Evolutionary conservation across 257 asterid genomes (phyloP), one percentile per base, ranked within the genome.

Genomic region (Solanum bulbocastanum): DNA sequence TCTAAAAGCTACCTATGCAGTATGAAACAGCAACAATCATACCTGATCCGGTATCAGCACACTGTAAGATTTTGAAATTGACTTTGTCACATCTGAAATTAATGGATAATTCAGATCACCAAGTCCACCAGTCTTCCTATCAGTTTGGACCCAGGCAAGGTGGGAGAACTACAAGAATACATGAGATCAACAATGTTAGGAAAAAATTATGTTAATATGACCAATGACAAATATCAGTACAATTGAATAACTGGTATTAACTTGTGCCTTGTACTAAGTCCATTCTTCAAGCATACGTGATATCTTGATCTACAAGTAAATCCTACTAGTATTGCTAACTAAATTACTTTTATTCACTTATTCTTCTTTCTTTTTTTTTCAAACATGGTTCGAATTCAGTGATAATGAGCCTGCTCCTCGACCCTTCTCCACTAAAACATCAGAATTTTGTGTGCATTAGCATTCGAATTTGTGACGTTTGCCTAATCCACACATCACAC

Each of bases 101-200:
- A 97, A 91, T 37, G 99, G 99, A 91, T 96, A 96, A 0, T 86
- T 91, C 92, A 95, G 88, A 91, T 96, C 99, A 88, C 99, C 98
- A 89, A 96, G 91, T 20, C 99, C 99, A 33, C 99, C 99, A 39
- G 98, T 92, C 89, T 96, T 96, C 90, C 99, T 95, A 62, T 96
- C 99, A 6, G 98, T 96, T 93, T 96, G 99, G 86, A 96, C 94
- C 99, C 99, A 96, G 58, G 99, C 98, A 89, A 96, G 99, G 90
- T 92, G 94, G 89, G 94, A 92, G 90, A 90, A 92, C 94, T 92
- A 85, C 89, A 87, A 42, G 62, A 81, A 81, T 16, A 81, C 85
- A 46, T 46, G 73, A 69, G 62, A 62, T 18, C 37, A 49, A 86
- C 30, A 71, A 85, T 46, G 11, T 46, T 49, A 30, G 85, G 68